Evolutionary conservation across 495 filamentous ascomycete genomes (phyloP).

Genomic region (Trichoderma parareesei): DNA sequence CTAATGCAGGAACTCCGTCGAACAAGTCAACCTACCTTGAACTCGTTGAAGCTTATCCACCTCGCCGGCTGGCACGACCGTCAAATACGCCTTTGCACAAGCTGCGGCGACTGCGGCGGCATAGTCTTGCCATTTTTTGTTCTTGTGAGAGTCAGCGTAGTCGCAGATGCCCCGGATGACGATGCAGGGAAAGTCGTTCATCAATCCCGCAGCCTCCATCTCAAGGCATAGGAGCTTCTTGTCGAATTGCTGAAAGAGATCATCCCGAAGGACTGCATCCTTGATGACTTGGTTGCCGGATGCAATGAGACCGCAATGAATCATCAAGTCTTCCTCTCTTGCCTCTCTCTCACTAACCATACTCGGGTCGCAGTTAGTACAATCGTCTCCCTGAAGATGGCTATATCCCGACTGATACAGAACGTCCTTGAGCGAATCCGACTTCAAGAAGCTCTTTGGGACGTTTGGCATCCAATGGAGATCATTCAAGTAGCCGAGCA

Average conservation of each 20-base stretch:
- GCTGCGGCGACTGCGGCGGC: constrained; percentile 26
- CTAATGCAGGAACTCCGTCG: no score
- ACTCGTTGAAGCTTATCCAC: neutral
- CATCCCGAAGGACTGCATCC: constrained; percentile 4
- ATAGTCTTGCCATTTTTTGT: constrained; percentile 28
- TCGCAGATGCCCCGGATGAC: constrained; percentile 33
- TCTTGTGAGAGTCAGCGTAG: constrained; percentile 32
- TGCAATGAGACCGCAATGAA: neutral
- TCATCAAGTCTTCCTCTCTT: constrained; percentile 11
- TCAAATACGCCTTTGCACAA: constrained; percentile 23
- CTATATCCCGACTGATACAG: constrained; percentile 25
- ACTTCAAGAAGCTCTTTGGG: constrained; percentile 14
- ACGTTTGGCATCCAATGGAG: constrained; percentile 16
- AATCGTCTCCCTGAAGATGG: constrained; percentile 18
- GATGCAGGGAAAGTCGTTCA: constrained; percentile 29
- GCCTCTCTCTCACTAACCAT: constrained; percentile 17
- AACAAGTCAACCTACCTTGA: neutral
- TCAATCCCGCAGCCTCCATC: constrained; percentile 40
- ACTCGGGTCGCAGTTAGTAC: constrained; percentile 16
- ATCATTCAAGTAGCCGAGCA: constrained; percentile 17
- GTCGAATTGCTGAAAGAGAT: neutral
- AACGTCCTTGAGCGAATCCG: constrained; percentile 16
- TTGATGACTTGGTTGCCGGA: neutral
- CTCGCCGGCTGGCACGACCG: neutral
- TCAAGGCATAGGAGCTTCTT: constrained; percentile 31